Evolutionary conservation across 2,329 filamentous ascomycete species (phyloP).

Genomic region (Colletotrichum sp.): DNA sequence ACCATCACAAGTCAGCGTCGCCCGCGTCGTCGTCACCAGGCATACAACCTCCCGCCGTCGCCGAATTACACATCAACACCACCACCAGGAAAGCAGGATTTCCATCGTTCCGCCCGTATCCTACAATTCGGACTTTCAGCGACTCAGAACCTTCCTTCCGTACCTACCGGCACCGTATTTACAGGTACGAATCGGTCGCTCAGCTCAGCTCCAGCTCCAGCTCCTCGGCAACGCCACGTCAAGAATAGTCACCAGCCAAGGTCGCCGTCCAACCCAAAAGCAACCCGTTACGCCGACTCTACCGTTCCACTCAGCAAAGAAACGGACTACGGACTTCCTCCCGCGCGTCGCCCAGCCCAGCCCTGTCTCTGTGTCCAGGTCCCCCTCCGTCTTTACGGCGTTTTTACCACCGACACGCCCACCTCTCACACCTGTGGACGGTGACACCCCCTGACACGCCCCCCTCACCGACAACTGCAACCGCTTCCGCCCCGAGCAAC

Average conservation of each 20-base stretch:
- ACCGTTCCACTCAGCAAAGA: neutral
- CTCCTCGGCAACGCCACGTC: conserved; percentile 13
- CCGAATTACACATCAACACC: conserved; percentile 1
- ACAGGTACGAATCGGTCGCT: neutral
- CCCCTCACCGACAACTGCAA: neutral
- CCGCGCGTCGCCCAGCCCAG: neutral
- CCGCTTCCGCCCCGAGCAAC: neutral
- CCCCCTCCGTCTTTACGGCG: neutral
- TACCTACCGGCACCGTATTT: neutral
- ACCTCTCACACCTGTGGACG: neutral
- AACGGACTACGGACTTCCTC: conserved; percentile 9
- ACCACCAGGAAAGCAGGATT: conserved; percentile 8
- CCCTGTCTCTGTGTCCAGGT: neutral
- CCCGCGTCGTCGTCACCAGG: neutral
- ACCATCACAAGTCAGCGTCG: neutral
- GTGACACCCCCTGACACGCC: neutral
- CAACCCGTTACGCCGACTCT: neutral
- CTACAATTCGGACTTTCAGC: neutral
- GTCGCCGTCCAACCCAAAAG: neutral
- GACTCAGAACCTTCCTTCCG: neutral
- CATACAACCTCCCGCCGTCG: neutral
- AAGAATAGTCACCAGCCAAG: conserved; percentile 6
- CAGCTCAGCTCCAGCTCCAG: neutral
- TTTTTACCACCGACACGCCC: neutral
- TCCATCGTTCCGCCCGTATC: neutral